These are phyloP conservation scores for Scleroderma citrinum DNA, from an alignment of 768 basidiomycete genomes.

Conservation along the genomic window DNA sequence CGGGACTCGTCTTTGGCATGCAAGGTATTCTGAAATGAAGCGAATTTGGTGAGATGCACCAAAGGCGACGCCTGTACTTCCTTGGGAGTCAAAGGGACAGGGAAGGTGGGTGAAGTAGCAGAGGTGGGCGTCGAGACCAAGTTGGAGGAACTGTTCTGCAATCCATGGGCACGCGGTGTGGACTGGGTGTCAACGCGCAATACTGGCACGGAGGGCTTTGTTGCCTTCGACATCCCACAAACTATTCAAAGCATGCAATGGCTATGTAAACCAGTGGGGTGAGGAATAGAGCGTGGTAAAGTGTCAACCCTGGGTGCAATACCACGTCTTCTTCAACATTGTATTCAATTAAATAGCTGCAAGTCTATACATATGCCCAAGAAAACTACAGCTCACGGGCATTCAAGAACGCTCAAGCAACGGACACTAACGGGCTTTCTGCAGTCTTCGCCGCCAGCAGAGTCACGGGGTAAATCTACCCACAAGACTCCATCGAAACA, in stretches of 20 bases:
- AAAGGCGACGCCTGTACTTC: conserved; percentile 20
- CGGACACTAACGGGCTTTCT: conserved; percentile 36
- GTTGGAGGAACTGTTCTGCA: background rate
- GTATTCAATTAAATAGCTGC: background rate
- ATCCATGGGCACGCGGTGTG: conserved; percentile 1
- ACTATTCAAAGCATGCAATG: too few species aligned
- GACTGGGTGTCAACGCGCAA: conserved; percentile 9
- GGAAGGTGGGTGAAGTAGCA: conserved; percentile 23
- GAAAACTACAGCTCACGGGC: conserved; percentile 8
- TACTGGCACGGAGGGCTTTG: conserved; percentile 2
- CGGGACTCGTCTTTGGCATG: conserved; percentile 56
- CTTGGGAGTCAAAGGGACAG: conserved; percentile 21
- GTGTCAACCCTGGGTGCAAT: too few species aligned
- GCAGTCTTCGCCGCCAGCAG: conserved; percentile 22
- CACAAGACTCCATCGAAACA: conserved; percentile 8
- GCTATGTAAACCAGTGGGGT: too few species aligned
- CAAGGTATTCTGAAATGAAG: conserved; percentile 23
- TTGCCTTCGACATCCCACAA: background rate
- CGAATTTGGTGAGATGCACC: conserved; percentile 12
- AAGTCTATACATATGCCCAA: conserved; percentile 12
- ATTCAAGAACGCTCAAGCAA: conserved; percentile 34
- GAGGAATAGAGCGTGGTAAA: too few species aligned
- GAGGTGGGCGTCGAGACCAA: conserved; percentile 9
- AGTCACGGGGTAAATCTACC: conserved; percentile 9
- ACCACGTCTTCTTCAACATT: too few species aligned